Evolutionary conservation across 768 basidiomycete genomes (phyloP).

Genomic region (Postia placenta): DNA sequence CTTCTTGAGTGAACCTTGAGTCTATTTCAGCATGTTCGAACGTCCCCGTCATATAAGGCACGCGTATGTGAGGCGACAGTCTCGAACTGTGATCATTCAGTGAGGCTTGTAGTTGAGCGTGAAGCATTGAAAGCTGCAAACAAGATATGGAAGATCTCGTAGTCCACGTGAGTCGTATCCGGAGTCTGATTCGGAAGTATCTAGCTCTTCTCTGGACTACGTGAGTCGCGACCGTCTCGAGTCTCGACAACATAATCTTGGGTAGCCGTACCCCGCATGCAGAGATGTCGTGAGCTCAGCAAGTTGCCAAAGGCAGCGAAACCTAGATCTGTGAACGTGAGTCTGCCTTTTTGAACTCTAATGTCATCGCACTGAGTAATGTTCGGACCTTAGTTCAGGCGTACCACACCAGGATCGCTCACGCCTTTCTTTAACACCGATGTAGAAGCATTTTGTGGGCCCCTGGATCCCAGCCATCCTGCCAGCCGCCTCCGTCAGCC

Average conservation of each 20-base stretch:
- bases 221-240: too few species aligned
- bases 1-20: too few species aligned
- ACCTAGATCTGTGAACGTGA: constrained; percentile 31
- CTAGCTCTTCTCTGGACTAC: too few species aligned
- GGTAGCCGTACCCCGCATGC: background rate
- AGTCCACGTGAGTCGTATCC: too few species aligned
- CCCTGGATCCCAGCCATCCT: constrained; percentile 17
- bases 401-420: constrained; percentile 34
- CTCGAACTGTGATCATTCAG: too few species aligned
- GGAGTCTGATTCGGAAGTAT: too few species aligned
- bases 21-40: too few species aligned
- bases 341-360: constrained; percentile 7
- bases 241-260: background rate
- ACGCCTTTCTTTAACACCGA: background rate
- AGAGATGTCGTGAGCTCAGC: constrained; percentile 10
- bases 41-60: too few species aligned
- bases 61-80: too few species aligned
- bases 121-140: too few species aligned
- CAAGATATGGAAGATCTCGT: too few species aligned
- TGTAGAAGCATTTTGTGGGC: background rate
- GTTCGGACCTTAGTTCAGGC: constrained; percentile 28
- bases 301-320: constrained; percentile 2
- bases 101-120: too few species aligned
- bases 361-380: background rate
- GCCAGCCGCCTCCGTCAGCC: constrained; percentile 4